These are phyloP conservation scores for Limonium bicolor DNA, from an alignment of 148 eudicot species.

Conservation along the genomic window DNA sequence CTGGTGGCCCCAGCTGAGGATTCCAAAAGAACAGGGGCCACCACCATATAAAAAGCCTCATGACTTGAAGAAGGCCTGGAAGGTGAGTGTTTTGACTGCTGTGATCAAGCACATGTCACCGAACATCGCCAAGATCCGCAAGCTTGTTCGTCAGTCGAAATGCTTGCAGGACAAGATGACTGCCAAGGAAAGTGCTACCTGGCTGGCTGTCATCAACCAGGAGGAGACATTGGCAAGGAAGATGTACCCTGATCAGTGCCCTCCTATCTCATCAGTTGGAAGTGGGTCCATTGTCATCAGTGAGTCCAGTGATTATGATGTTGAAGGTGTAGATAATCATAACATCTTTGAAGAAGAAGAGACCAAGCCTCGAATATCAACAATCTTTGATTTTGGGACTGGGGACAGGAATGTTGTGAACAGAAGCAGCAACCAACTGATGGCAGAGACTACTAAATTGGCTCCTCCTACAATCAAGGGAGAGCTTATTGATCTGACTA, in stretches of 20 bases:
- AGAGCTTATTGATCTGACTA: slow-evolving; percentile 17
- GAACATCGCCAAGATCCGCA: slow-evolving; percentile 19
- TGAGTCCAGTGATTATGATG: slow-evolving; percentile 49
- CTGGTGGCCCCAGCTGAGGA: slow-evolving; percentile 31
- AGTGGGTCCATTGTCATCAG: slow-evolving; percentile 26
- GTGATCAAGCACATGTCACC: slow-evolving; percentile 31
- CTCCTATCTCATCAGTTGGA: slow-evolving; percentile 8
- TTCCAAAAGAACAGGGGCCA: slow-evolving; percentile 23
- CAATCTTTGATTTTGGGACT: slow-evolving; percentile 16
- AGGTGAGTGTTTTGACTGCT: slow-evolving; percentile 24
- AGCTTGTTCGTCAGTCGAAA: slow-evolving; percentile 23
- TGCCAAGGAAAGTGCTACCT: slow-evolving; percentile 24
- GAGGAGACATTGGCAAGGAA: slow-evolving; percentile 22
- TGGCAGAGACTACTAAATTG: slow-evolving; percentile 11
- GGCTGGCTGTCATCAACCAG: slow-evolving; percentile 21
- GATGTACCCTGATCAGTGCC: slow-evolving; percentile 16
- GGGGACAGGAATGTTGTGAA: no score
- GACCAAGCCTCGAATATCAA: slow-evolving; percentile 24
- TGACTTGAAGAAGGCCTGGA: slow-evolving; percentile 31
- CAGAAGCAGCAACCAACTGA: slow-evolving; percentile 12
- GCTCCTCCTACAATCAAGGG: slow-evolving; percentile 22
- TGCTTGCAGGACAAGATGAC: slow-evolving; percentile 33
- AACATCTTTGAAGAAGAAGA: slow-evolving; percentile 22
- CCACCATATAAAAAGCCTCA: slow-evolving; percentile 34
- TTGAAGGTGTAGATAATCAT: slow-evolving; percentile 29